A percentile compares a stretch with the other conserved stretches of the same genome.
Conservation (phyloP, 176 grass and related monocot genomes). For the Oryza brachyantha region DNA sequence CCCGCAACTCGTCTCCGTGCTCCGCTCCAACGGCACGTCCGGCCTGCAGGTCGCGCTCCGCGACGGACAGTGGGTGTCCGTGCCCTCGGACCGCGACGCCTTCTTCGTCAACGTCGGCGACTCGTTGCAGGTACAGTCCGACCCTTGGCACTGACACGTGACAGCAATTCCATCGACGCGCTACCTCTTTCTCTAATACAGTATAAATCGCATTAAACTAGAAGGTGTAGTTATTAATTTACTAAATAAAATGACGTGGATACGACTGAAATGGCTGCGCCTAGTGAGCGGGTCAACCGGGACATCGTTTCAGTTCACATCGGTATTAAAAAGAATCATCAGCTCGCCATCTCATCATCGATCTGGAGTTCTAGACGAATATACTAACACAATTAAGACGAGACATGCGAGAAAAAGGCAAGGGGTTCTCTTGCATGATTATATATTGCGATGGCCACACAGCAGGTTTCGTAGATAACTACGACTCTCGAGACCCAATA, state of each 20-base stretch:
- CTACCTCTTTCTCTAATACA: neutral
- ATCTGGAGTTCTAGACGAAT: neutral
- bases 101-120: slow-evolving; percentile 97
- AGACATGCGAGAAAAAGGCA: neutral
- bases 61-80: slow-evolving; percentile 70
- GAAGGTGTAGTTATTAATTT: neutral
- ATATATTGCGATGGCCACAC: neutral
- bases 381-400: neutral
- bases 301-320: neutral
- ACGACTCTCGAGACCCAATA: neutral
- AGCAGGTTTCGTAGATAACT: neutral
- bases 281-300: slow-evolving; percentile 17
- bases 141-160: slow-evolving; percentile 11
- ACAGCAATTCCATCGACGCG: neutral
- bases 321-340: neutral
- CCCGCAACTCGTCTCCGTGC: slow-evolving; percentile 83
- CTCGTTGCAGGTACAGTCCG: slow-evolving; percentile 61
- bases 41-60: slow-evolving; percentile 82
- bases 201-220: neutral
- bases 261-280: neutral
- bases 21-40: slow-evolving; percentile 75
- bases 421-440: neutral
- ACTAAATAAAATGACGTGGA: slow-evolving; percentile 6
- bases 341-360: neutral
- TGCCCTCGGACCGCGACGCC: slow-evolving; percentile 71